These are phyloP conservation scores for Picea glauca DNA, from an alignment of 75 land plant species.

Conservation along the genomic window DNA sequence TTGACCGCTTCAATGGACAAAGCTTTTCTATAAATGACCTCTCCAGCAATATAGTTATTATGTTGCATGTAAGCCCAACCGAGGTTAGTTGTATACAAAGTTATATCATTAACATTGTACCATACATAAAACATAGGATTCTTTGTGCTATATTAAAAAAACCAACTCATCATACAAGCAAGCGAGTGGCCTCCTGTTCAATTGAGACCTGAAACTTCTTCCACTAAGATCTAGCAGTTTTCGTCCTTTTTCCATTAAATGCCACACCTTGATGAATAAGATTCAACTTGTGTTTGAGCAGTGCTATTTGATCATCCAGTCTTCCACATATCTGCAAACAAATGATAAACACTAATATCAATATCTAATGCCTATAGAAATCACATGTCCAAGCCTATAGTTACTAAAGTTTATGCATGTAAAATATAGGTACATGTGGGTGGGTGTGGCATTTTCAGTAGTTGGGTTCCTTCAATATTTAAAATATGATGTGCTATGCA, in stretches of 20 bases:
- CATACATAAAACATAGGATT: neutral
- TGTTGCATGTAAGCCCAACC: slow-evolving; percentile 99
- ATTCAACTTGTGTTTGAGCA: slow-evolving; percentile 79
- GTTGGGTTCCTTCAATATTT: no score
- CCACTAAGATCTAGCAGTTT: slow-evolving; percentile 96
- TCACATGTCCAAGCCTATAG: no score
- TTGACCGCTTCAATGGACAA: slow-evolving; percentile 82
- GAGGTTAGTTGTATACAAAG: slow-evolving; percentile 64
- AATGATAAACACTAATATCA: neutral
- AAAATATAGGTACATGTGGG: no score
- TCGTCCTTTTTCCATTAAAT: slow-evolving; percentile 96
- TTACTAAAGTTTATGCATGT: no score
- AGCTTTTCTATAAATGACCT: slow-evolving; percentile 86
- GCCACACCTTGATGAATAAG: slow-evolving; percentile 97
- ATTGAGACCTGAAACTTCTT: slow-evolving; percentile 99
- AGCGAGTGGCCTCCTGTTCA: slow-evolving; percentile 93
- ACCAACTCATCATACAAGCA: slow-evolving; percentile 62
- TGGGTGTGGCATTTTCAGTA: no score
- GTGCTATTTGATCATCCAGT: slow-evolving; percentile 87
- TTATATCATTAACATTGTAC: neutral
- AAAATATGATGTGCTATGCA: no score
- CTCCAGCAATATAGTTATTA: slow-evolving; percentile 81
- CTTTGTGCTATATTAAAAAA: neutral
- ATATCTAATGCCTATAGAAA: no score
- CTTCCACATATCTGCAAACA: slow-evolving; percentile 80